Evolutionary conservation across 2,329 filamentous ascomycete genomes (phyloP).

Genomic region (Pestalotiopsis sp.): DNA sequence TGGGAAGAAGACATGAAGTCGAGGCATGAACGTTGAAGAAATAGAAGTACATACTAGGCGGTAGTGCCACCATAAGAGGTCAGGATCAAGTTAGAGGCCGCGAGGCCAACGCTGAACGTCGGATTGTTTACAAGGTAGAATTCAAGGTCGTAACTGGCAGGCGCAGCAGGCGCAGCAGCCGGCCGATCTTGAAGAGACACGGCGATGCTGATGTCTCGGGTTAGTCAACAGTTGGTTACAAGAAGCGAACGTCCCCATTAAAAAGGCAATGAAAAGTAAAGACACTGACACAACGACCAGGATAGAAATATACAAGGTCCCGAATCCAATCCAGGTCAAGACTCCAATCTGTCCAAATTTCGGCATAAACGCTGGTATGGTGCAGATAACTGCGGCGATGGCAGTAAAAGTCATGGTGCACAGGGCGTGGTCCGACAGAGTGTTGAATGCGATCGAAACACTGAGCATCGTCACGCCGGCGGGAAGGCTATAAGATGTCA

Average conservation of each 20-base stretch:
- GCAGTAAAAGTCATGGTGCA: conserved; percentile 44
- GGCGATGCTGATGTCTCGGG: conserved; percentile 23
- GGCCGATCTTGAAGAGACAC: conserved; percentile 33
- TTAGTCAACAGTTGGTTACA: conserved; percentile 8
- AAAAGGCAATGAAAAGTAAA: background rate
- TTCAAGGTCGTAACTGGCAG: conserved; percentile 27
- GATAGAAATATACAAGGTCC: conserved; percentile 32
- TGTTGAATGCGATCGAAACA: conserved; percentile 43
- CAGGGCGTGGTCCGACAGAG: conserved; percentile 39
- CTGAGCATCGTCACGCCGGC: conserved; percentile 44
- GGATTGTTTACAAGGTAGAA: conserved; percentile 32
- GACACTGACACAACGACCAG: conserved; percentile 23
- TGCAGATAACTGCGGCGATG: conserved; percentile 33
- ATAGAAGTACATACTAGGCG: conserved; percentile 26
- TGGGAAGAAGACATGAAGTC: background rate
- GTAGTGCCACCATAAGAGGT: conserved; percentile 37
- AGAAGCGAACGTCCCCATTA: background rate
- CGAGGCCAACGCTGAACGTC: conserved; percentile 30
- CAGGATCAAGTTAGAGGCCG: conserved; percentile 37
- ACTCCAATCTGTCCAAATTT: conserved; percentile 34
- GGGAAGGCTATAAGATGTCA: background rate
- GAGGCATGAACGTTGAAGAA: background rate
- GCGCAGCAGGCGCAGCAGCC: conserved; percentile 21
- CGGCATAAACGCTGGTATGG: background rate
- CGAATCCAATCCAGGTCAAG: conserved; percentile 36